Base-by-base conservation (phyloP, 2,329 filamentous ascomycete species). In the Botrytis sinoallii region DNA sequence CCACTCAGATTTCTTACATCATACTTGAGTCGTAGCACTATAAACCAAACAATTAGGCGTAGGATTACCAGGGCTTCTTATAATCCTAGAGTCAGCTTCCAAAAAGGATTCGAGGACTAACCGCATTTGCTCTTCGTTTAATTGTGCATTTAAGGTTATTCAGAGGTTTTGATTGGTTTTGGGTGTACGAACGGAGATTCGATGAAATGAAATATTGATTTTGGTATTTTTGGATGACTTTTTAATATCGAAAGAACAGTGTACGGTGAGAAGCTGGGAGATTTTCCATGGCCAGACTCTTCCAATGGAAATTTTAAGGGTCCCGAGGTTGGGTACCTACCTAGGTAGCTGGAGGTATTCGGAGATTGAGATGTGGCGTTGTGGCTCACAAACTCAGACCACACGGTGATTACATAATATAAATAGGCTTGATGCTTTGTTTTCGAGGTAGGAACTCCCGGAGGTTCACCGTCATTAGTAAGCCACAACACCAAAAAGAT, bases 61-160 rank as follows among this genome's bases (percentile, higher is more conserved):
- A 61, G 20, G n/a, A 32, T 32, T 57, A 16, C 35, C 38, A 57
- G 25, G 35, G 20, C 40, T 18, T 25, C 38, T n/a, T 25, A 29
- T 42, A 68, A 68, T 63, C 60, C 60, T 63, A 42, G 60, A 18
- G 60, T 57, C 40, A 57, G 65, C 48, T 57, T 22, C 44, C 16
- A 12, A 42, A 42, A 40, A 68, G 65, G 48, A 55, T 57, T 22
- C 0, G 9, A 68, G 35, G 55, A 29, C 18, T 29, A 40, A 16
- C 48, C 46, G 18, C 35, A 12, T 32, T 67, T 55, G 32, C 9
- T 12, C 12, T 3, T 40, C 25, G 29, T 42, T 40, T 18, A 12
- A 32, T 42, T 22, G n/a, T 10, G 48, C 38, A 22, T 68, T 29
- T 29, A 55, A 68, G 65, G 46, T 42, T 42, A 67, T 42, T 57